Percentiles rank a stretch among this genome's conserved stretches.
These are phyloP conservation scores for Coelastrella sp. DNA, from an alignment of 139 green algal species.

Conservation along the genomic window DNA sequence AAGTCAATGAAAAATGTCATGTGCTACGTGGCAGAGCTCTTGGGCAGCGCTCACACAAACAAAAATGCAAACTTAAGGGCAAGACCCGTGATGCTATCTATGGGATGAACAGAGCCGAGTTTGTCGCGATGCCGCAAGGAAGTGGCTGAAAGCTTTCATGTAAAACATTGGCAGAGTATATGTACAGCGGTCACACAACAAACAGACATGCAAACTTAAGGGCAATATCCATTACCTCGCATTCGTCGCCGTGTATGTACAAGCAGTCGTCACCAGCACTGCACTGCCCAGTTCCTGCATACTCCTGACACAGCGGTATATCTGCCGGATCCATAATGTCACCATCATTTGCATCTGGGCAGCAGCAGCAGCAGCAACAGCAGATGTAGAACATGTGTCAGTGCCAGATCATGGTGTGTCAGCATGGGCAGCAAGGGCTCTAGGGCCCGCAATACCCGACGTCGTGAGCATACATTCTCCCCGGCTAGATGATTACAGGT, in stretches of 20 bases:
- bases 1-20: no score
- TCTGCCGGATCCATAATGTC: conserved; percentile 56
- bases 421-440: not conserved
- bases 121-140: no score
- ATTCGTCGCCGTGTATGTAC: conserved; percentile 72
- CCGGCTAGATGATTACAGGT: no score
- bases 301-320: conserved; percentile 72
- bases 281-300: conserved; percentile 64
- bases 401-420: no score
- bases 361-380: not conserved
- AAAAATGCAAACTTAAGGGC: no score
- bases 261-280: conserved; percentile 60
- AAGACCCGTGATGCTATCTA: no score
- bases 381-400: not conserved
- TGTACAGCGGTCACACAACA: not conserved
- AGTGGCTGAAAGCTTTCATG: no score
- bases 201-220: not conserved
- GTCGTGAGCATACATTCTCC: no score
- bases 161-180: not conserved
- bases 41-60: not conserved
- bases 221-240: conserved; percentile 54
- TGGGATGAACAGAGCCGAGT: no score
- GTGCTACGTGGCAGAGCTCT: not conserved
- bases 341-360: not conserved
- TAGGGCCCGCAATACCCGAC: not conserved